Conservation (phyloP, 2,329 filamentous ascomycete genomes). For the Xylaria digitata region DNA sequence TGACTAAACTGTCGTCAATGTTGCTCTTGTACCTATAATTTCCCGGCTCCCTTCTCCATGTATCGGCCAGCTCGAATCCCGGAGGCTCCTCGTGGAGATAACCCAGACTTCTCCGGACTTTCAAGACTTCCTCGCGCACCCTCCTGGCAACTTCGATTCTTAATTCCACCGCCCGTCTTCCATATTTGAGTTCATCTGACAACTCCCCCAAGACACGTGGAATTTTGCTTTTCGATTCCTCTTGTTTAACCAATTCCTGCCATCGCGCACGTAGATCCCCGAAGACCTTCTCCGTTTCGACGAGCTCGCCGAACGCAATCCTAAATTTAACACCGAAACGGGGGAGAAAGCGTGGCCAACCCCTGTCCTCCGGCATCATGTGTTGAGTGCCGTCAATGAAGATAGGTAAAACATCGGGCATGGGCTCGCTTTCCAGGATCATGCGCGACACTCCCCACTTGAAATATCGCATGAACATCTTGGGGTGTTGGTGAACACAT, state of each 20-base stretch:
- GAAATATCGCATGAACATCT: constrained; percentile 90
- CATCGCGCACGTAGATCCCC: constrained; percentile 80
- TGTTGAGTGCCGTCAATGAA: constrained; percentile 92
- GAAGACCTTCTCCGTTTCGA: constrained; percentile 80
- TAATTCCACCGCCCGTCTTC: constrained; percentile 79
- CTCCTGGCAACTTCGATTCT: constrained; percentile 83
- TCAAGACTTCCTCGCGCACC: constrained; percentile 82
- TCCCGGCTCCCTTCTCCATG: constrained; percentile 72
- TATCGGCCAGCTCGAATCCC: constrained; percentile 80
- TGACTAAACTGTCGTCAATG: constrained; percentile 65
- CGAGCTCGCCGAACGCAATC: constrained; percentile 81
- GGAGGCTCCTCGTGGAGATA: constrained; percentile 76
- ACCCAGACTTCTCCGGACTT: constrained; percentile 77
- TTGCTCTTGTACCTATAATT: constrained; percentile 63
- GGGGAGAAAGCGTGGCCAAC: constrained; percentile 84
- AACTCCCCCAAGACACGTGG: constrained; percentile 66
- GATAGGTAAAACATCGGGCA: constrained; percentile 90
- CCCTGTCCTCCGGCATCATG: constrained; percentile 86
- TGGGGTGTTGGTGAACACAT: constrained; percentile 87
- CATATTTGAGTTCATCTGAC: constrained; percentile 74
- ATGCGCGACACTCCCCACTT: constrained; percentile 96
- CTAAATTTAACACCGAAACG: constrained; percentile 76
- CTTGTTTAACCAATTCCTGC: constrained; percentile 68
- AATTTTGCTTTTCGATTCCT: constrained; percentile 37
- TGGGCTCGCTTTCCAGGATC: constrained; percentile 88